phyloP scores from a whole-genome alignment of 768 basidiomycete species.

The Boletus huronensis region DNA sequence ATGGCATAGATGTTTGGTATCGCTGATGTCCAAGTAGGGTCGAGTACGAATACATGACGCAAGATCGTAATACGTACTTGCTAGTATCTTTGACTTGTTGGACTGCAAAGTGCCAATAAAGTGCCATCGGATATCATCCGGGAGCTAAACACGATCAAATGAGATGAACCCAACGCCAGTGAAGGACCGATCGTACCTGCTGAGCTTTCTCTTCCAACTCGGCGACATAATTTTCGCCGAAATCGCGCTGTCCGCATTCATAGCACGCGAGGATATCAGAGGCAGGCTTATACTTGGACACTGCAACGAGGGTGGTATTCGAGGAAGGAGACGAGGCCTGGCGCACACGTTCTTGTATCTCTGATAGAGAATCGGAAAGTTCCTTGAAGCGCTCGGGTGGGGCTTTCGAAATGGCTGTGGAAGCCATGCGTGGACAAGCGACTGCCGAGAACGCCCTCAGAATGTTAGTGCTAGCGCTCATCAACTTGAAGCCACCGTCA shows the following conservation, averaged over 20 bases:
- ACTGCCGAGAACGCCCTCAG: constrained; percentile 3
- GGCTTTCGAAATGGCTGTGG: constrained; percentile 16
- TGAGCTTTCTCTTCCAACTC: constrained; percentile 86
- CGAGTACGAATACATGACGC: neutral
- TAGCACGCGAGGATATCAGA: constrained; percentile 84
- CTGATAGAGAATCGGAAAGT: constrained; percentile 49
- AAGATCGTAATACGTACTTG: constrained; percentile 46
- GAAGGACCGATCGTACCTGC: constrained; percentile 42
- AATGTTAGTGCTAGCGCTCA: neutral
- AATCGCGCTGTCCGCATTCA: constrained; percentile 78
- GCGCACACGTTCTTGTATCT: constrained; percentile 49
- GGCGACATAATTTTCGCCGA: constrained; percentile 97
- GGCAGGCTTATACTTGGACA: constrained; percentile 90
- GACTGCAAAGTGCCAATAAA: constrained; percentile 93
- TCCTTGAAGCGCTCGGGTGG: constrained; percentile 48
- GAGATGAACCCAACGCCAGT: neutral
- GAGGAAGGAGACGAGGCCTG: constrained; percentile 29
- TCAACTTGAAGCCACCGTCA: neutral
- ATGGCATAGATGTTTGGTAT: constrained; percentile 86
- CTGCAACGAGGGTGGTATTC: constrained; percentile 65
- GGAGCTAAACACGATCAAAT: constrained; percentile 53
- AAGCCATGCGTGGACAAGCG: constrained; percentile 17
- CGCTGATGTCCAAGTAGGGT: constrained; percentile 40
- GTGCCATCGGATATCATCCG: constrained; percentile 88
- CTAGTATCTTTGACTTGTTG: constrained; percentile 89